Conservation (phyloP, 2,329 filamentous ascomycete genomes). For the Aspergillus persii region DNA sequence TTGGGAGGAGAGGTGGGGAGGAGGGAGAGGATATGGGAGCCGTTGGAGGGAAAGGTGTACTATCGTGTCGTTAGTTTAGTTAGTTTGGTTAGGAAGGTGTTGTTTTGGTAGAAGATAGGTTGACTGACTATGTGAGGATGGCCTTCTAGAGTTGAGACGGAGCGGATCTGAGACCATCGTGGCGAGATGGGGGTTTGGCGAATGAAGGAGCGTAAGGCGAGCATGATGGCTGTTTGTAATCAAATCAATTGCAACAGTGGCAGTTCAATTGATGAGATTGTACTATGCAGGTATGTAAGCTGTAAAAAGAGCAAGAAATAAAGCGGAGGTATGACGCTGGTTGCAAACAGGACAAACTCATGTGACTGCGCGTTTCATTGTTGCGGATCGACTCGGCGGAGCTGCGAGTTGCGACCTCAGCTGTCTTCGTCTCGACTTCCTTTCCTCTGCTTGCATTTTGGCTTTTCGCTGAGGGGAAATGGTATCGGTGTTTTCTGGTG, state of each 20-base stretch:
- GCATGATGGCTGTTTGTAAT: conserved; percentile 18
- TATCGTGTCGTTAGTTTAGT: conserved; percentile 25
- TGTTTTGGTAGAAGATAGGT: neutral
- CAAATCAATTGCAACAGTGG: too few relatives aligned
- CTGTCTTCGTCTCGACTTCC: neutral
- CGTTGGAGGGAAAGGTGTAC: conserved; percentile 49
- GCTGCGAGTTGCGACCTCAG: neutral
- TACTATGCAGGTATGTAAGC: neutral
- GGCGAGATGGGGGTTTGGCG: conserved; percentile 20
- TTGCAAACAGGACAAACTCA: conserved; percentile 32
- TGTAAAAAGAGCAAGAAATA: conserved; percentile 7
- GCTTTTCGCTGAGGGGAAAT: neutral
- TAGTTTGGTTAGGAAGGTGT: neutral
- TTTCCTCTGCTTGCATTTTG: neutral
- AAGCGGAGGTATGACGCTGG: conserved; percentile 6
- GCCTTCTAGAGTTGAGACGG: conserved; percentile 37
- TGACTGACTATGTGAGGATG: conserved; percentile 41
- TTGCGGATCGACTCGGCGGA: neutral
- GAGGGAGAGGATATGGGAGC: conserved; percentile 53
- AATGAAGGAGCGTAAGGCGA: conserved; percentile 18
- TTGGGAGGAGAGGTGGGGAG: conserved; percentile 56
- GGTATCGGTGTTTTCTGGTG: neutral
- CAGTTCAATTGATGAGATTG: neutral
- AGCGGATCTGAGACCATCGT: conserved; percentile 27
- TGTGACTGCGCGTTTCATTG: conserved; percentile 23